Evolutionary conservation across 2,329 filamentous ascomycete species (phyloP).

Genomic region (Sordariomycetes sp.): DNA sequence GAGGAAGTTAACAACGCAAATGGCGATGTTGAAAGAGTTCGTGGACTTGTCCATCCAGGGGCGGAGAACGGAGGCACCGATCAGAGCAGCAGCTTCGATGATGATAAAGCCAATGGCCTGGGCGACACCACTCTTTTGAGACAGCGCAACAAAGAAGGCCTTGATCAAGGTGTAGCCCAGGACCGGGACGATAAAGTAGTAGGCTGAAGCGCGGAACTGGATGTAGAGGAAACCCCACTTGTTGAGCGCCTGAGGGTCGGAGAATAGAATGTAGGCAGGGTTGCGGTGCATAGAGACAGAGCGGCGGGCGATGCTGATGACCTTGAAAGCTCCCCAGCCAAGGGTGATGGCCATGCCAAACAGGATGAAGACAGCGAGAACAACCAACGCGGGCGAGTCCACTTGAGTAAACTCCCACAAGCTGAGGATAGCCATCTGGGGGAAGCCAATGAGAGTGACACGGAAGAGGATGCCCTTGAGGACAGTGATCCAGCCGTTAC

Average conservation of each 20-base stretch:
- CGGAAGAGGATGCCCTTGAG: slow-evolving; percentile 92
- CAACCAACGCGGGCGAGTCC: slow-evolving; percentile 79
- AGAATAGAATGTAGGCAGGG: slow-evolving; percentile 93
- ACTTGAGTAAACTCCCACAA: slow-evolving; percentile 86
- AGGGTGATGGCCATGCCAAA: slow-evolving; percentile 70
- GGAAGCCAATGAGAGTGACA: slow-evolving; percentile 81
- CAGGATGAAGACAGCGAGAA: slow-evolving; percentile 83
- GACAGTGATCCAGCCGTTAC: slow-evolving; percentile 86
- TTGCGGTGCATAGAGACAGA: slow-evolving; percentile 91
- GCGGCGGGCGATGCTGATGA: slow-evolving; percentile 78
- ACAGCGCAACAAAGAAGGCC: slow-evolving; percentile 78
- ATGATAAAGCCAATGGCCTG: slow-evolving; percentile 79
- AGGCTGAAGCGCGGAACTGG: slow-evolving; percentile 89
- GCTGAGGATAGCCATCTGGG: slow-evolving; percentile 82
- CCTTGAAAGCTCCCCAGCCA: slow-evolving; percentile 80
- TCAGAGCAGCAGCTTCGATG: slow-evolving; percentile 70
- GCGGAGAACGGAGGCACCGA: slow-evolving; percentile 68
- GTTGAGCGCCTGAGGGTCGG: slow-evolving; percentile 86
- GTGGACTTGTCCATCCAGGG: slow-evolving; percentile 99
- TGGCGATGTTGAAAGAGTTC: slow-evolving; percentile 92
- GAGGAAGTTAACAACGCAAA: slow-evolving; percentile 81
- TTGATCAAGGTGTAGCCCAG: slow-evolving; percentile 78
- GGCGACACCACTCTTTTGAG: slow-evolving; percentile 58
- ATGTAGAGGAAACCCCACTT: slow-evolving; percentile 98
- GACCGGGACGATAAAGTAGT: slow-evolving; percentile 84